Base-by-base conservation (phyloP, 2,329 filamentous ascomycete species). In the Aspergillus ustus region DNA sequence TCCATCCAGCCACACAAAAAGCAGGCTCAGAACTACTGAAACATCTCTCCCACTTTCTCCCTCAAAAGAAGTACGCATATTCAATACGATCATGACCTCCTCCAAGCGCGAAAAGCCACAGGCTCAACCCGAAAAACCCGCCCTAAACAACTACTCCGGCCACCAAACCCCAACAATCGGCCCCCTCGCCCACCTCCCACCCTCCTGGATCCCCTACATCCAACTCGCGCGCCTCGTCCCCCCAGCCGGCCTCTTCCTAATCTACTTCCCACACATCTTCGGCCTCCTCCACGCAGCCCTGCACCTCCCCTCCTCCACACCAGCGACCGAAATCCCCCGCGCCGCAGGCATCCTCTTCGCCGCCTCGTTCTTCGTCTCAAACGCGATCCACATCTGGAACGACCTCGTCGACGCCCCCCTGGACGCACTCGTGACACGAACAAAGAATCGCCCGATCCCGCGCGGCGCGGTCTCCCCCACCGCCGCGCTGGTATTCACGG, bases 351-450 rank as follows among this genome's bases (percentile, higher is more conserved):
- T 0, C 13, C 73, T 81, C 5, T 60, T 63, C 46, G 56, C 20
- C 7, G 92, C 92, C 52, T 90, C 91, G 6, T 77, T 96, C 51
- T 85, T 96, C 67, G 95, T 96, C 92, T 89, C 92, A 64, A 91
- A 92, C 55, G 92, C 92, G 20, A 92, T 29, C 7, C 43, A 57
- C 50, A 58, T 90, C 19, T 92, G 96, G 78, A 96, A 97, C 73
- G 92, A 97, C 73, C 86, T 96, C 52, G 95, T 92, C 91, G 93
- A 96, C 76, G 87, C 91, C 59, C 90, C 94, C 69, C 87, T 96
- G 9, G 92, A 97, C 76, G 89, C 90, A 5, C 86, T 92, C 64
- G 92, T 97, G 19, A 78, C 85, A 2, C 86, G 92, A 52, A 96
- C 92, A 4, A 86, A 89, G 15, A 82, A 92, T 20, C 48, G 61